A percentile compares a stretch with the other conserved stretches of the same genome.
These are phyloP conservation scores for Dacryopinax spathularia DNA, from an alignment of 768 basidiomycete species.

Conservation along the genomic window DNA sequence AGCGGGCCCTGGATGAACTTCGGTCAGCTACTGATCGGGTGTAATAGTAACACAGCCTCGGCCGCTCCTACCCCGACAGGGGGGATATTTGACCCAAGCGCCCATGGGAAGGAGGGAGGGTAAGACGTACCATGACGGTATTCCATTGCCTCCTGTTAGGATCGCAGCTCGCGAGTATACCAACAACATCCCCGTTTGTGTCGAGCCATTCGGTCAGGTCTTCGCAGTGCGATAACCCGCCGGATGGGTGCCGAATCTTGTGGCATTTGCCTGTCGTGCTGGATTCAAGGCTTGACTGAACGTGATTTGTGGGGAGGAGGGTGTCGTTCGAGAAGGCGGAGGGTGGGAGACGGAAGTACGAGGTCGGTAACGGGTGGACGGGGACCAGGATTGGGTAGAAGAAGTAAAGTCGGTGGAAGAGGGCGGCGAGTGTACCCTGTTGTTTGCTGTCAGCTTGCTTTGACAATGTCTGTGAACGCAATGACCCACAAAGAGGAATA, in stretches of 20 bases:
- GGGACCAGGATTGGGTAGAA: not conserved
- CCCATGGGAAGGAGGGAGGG: not conserved
- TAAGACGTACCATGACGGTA: conserved; percentile 31
- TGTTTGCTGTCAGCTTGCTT: not conserved
- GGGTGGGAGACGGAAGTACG: not conserved
- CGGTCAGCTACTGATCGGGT: not conserved
- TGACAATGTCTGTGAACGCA: not conserved
- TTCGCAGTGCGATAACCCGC: not conserved
- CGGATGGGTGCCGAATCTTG: not conserved
- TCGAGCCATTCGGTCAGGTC: not conserved
- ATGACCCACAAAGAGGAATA: not conserved
- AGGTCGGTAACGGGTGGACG: not conserved
- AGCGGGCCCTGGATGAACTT: conserved; percentile 48
- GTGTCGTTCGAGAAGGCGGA: not conserved
- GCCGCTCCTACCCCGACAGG: not conserved
- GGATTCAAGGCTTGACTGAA: too few species aligned
- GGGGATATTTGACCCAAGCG: too few species aligned
- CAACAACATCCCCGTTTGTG: not conserved
- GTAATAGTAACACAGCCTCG: not conserved
- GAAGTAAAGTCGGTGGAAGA: not conserved
- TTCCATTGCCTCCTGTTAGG: conserved; percentile 49
- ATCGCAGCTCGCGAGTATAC: conserved; percentile 38
- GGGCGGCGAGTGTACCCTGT: not conserved
- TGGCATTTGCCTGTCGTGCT: not conserved
- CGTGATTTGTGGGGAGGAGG: not conserved